phyloP scores from a whole-genome alignment of 1,139 yeast species.

The Candida mesenterica region DNA sequence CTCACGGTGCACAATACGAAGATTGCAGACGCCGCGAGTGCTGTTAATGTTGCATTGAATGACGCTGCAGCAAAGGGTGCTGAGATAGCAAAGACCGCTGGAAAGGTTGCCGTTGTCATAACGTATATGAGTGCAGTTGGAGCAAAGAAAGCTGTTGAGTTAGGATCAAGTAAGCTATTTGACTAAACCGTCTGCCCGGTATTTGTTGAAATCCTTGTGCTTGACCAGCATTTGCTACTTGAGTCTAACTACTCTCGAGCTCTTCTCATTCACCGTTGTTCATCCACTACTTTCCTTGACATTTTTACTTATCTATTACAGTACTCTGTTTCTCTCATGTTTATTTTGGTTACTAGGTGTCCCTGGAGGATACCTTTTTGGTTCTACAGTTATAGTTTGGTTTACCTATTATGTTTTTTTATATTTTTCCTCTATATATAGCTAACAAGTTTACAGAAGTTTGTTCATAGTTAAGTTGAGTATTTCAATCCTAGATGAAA shows the following conservation, averaged over 20 bases:
- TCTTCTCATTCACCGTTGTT: neutral
- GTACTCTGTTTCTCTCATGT: no score
- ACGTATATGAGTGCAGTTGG: conserved; percentile 10
- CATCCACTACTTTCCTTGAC: no score
- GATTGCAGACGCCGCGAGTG: neutral
- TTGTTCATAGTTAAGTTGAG: no score
- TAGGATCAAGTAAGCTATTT: no score
- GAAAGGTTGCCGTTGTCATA: conserved; percentile 8
- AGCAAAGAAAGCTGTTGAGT: conserved; percentile 5
- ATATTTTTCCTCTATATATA: conserved; percentile 1
- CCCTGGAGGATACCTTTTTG: conserved; percentile 1
- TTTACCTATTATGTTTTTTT: no score
- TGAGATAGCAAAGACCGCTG: conserved; percentile 2
- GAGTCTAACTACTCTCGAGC: no score
- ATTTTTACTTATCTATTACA: no score
- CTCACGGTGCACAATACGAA: neutral
- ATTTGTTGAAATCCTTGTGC: no score
- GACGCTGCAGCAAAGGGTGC: neutral
- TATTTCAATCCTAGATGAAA: no score
- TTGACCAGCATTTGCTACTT: no score
- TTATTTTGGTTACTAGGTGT: neutral
- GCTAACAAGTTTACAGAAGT: no score
- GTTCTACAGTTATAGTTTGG: neutral
- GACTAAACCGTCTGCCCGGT: no score
- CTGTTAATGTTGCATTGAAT: neutral